These are phyloP conservation scores for Daldinia loculata DNA, from an alignment of 495 filamentous ascomycete species.

Conservation along the genomic window DNA sequence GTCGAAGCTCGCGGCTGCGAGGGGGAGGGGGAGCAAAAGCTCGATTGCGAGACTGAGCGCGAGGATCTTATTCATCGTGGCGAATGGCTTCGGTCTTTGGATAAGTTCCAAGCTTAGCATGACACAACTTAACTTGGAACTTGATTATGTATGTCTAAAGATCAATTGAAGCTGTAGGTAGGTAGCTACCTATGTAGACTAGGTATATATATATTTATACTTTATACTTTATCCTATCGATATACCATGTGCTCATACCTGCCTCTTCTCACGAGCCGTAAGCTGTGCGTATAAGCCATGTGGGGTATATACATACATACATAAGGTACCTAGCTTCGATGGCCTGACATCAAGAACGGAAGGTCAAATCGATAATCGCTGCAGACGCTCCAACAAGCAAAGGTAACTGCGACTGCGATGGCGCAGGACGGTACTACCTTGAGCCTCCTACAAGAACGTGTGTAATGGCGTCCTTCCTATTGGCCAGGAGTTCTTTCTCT, in stretches of 20 bases:
- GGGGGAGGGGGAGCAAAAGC: background rate
- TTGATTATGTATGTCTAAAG: too few relatives aligned
- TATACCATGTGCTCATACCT: slow-evolving; percentile 25
- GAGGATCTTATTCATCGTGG: slow-evolving; percentile 21
- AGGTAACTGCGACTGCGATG: background rate
- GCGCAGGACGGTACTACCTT: slow-evolving; percentile 19
- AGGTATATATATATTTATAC: background rate
- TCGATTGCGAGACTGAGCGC: slow-evolving; percentile 20
- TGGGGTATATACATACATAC: slow-evolving; percentile 16
- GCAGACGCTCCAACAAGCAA: slow-evolving; percentile 14
- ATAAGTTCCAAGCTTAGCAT: too few relatives aligned
- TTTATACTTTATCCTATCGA: background rate
- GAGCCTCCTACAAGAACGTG: slow-evolving; percentile 38
- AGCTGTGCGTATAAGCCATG: slow-evolving; percentile 17
- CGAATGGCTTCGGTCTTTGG: too few relatives aligned
- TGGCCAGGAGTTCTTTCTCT: slow-evolving; percentile 23
- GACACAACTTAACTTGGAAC: too few relatives aligned
- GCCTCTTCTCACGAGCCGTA: slow-evolving; percentile 8
- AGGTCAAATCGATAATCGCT: slow-evolving; percentile 24
- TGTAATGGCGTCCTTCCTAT: slow-evolving; percentile 23
- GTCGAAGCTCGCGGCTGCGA: slow-evolving; percentile 39
- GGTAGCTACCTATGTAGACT: too few relatives aligned
- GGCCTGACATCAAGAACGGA: slow-evolving; percentile 19
- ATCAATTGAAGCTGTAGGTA: too few relatives aligned
- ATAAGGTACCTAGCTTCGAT: too few relatives aligned